Evolutionary conservation across 1,139 yeast species (phyloP), one percentile per base, ranked within the genome.

Genomic region (Blastobotrys ciferrii): DNA sequence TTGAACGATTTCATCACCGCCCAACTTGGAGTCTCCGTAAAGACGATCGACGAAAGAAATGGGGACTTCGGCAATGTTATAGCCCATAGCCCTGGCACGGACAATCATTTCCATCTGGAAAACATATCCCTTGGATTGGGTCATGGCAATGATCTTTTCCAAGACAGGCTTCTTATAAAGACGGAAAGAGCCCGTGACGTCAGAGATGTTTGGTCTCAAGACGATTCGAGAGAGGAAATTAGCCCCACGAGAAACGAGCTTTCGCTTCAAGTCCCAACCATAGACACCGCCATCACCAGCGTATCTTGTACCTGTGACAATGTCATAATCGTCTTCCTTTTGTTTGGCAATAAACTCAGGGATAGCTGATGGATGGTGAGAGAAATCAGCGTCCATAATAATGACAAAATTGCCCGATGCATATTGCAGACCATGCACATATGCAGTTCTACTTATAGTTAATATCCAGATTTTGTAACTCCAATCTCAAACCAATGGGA

Each of bases 101-200:
- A 84, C 94, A 82, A 84, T 83, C 91, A 85, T 84, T 68, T 85
- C 94, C 94, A 85, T 85, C 70, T 85, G 94, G 78, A 85, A 85
- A 45, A 85, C 94, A 59, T 85, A 85, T 43, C 94, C 94, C 71
- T 85, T 85, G 42, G 87, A 80, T 67, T 80, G 77, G 48, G 92
- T 84, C 48, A 76, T 85, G 46, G 74, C 78, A 58, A 85, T 85
- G 58, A 85, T 80, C 65, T 80, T 78, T 56, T 79, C 76, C 64
- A 85, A 74, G 2, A 77, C 91, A 1, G 76, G 80, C 67, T 82
- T 84, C 68, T 83, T 84, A 74, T 85, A 85, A 57, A 85, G 76
- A 64, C 92, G 77, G 76, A 79, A 85, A 35, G 88, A 81, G 28
- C 94, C 94, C 20, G 94, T 85, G 61, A 84, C 75, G 66, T 85